phyloP scores from a whole-genome alignment of 73 alveolate species.

The Paramecium bursaria region DNA sequence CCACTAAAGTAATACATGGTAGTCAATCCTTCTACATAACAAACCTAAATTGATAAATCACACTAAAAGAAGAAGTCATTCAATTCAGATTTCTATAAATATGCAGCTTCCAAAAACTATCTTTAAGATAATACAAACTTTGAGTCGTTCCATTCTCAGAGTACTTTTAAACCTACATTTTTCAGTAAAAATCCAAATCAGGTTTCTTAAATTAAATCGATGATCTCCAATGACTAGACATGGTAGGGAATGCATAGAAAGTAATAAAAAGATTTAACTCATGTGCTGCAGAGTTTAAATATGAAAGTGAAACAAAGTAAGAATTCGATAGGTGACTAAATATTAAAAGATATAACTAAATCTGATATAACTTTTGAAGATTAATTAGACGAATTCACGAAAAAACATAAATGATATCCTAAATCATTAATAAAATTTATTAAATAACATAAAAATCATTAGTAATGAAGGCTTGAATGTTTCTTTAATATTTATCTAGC shows the following conservation, averaged over 20 bases:
- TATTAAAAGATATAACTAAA: not conserved
- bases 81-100: slow-evolving; percentile 20
- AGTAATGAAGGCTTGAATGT: slow-evolving; percentile 46
- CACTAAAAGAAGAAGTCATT: slow-evolving; percentile 2
- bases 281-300: slow-evolving; percentile 20
- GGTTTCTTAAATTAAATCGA: not conserved
- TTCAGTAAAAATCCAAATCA: slow-evolving; percentile 1
- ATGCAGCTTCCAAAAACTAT: not conserved
- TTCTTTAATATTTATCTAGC: slow-evolving; percentile 1
- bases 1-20: not conserved
- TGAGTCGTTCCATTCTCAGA: slow-evolving; percentile 8
- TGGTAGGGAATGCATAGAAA: slow-evolving; percentile 47
- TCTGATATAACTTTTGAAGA: slow-evolving; percentile 52
- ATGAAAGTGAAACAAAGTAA: slow-evolving; percentile 6
- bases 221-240: not conserved
- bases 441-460: not conserved
- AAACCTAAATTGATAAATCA: slow-evolving; percentile 14
- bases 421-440: slow-evolving; percentile 11
- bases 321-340: slow-evolving; percentile 11
- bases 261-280: slow-evolving; percentile 33
- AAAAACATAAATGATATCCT: slow-evolving; percentile 40
- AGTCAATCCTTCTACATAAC: not conserved
- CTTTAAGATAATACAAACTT: not conserved
- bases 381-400: slow-evolving; percentile 18
- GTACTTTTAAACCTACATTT: not conserved